A percentile compares a stretch with the other conserved stretches of the same genome.
These are phyloP conservation scores for Samsoniella hepiali DNA, from an alignment of 2,329 filamentous ascomycete species.

Conservation along the genomic window DNA sequence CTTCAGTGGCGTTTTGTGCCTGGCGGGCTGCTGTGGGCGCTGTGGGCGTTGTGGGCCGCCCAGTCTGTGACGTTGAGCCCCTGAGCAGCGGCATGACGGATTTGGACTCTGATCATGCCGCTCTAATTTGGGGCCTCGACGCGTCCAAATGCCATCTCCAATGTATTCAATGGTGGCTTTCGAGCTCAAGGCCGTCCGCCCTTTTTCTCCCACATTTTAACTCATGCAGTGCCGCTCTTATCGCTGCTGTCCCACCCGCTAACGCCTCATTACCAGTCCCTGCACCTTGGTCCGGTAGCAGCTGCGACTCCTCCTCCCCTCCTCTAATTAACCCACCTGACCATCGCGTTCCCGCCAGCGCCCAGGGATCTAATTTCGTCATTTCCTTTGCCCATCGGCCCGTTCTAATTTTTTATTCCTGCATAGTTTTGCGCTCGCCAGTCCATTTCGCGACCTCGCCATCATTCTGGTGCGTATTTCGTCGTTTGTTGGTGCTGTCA, in stretches of 20 bases:
- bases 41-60: background rate
- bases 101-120: background rate
- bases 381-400: constrained; percentile 18
- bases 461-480: constrained; percentile 1
- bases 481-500: background rate
- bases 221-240: too few relatives aligned
- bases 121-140: background rate
- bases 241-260: background rate
- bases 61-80: background rate
- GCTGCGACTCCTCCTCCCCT: background rate
- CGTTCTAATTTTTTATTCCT: constrained; percentile 9
- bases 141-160: background rate
- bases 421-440: constrained; percentile 1
- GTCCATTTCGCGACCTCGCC: background rate
- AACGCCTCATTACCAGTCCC: background rate
- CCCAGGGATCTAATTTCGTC: constrained; percentile 16
- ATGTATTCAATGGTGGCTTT: too few relatives aligned
- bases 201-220: too few relatives aligned
- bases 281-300: background rate
- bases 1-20: background rate
- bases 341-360: background rate
- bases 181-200: too few relatives aligned
- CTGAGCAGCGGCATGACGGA: background rate
- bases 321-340: constrained; percentile 3
- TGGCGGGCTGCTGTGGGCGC: constrained; percentile 3